Conservation (phyloP, 495 filamentous ascomycete genomes). For the Lentithecium fluviatile region DNA sequence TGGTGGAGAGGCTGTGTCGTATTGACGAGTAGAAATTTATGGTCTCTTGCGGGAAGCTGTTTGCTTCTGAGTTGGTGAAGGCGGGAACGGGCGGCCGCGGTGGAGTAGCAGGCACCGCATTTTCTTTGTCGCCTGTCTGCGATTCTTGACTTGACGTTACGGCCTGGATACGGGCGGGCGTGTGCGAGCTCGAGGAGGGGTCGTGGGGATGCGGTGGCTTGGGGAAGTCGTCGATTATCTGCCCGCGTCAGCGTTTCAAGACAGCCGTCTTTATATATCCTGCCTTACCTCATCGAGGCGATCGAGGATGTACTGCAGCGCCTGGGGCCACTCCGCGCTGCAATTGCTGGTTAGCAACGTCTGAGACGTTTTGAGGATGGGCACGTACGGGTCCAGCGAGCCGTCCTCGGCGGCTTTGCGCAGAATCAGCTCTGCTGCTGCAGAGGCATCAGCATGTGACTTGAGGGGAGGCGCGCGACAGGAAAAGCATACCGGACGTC, state of each 20-base stretch:
- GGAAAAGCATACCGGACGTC: conserved; percentile 4
- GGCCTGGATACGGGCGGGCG: background rate
- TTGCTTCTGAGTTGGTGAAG: conserved; percentile 22
- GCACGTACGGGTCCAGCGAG: conserved; percentile 65
- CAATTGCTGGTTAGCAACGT: conserved; percentile 61
- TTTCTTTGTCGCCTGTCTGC: conserved; percentile 53
- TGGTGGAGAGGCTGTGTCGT: conserved; percentile 60
- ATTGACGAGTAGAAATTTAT: conserved; percentile 64
- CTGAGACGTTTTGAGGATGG: conserved; percentile 50
- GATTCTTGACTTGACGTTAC: conserved; percentile 40
- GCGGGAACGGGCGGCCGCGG: conserved; percentile 35
- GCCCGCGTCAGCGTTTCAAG: conserved; percentile 1
- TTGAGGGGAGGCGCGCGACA: background rate
- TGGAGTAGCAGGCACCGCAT: conserved; percentile 48
- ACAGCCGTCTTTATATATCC: conserved; percentile 35
- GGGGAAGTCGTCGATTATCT: conserved; percentile 45
- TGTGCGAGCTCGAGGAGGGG: conserved; percentile 36
- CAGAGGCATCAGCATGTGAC: conserved; percentile 17
- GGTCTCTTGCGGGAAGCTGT: conserved; percentile 62
- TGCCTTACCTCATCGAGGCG: conserved; percentile 39
- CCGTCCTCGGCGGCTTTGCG: conserved; percentile 63
- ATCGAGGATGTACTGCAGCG: conserved; percentile 39
- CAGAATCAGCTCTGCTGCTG: conserved; percentile 61
- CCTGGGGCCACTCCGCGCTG: conserved; percentile 43
- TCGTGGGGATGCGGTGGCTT: conserved; percentile 35